Evolutionary conservation across 306 rosid genomes (phyloP).

Genomic region (Cucumis cinereus): DNA sequence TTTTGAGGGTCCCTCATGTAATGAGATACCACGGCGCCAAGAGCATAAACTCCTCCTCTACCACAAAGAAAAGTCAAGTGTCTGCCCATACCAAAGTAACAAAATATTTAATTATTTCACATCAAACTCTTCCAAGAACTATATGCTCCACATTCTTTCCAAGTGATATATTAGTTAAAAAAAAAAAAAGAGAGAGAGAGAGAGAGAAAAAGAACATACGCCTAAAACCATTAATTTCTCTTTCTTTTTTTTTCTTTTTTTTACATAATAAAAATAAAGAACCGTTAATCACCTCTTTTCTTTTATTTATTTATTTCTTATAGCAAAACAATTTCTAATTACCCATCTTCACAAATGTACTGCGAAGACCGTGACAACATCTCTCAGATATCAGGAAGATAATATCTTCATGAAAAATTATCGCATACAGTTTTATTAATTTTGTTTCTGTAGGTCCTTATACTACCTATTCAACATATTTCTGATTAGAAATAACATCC

Average conservation of each 20-base stretch:
- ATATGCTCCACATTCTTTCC: background rate
- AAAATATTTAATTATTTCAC: background rate
- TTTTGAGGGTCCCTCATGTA: slow-evolving; percentile 46
- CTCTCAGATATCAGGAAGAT: background rate
- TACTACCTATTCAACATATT: too few species aligned
- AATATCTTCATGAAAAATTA: background rate
- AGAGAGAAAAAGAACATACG: background rate
- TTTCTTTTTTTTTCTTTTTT: too few species aligned
- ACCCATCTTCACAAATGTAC: background rate
- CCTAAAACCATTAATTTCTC: background rate
- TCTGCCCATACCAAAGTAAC: slow-evolving; percentile 20
- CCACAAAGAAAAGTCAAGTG: slow-evolving; percentile 79
- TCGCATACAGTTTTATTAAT: background rate
- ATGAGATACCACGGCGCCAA: slow-evolving; percentile 73
- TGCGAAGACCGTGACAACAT: too few species aligned
- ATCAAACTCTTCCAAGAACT: background rate
- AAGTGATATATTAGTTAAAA: too few species aligned
- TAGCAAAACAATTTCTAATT: background rate
- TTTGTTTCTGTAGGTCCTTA: too few species aligned
- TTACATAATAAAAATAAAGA: too few species aligned
- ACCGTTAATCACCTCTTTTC: background rate
- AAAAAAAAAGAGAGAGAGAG: too few species aligned
- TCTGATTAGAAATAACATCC: too few species aligned
- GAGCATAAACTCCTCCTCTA: slow-evolving; percentile 59
- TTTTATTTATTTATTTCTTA: too few species aligned